Evolutionary conservation across 257 asterid species (phyloP).

Genomic region (Echites panduratus): DNA sequence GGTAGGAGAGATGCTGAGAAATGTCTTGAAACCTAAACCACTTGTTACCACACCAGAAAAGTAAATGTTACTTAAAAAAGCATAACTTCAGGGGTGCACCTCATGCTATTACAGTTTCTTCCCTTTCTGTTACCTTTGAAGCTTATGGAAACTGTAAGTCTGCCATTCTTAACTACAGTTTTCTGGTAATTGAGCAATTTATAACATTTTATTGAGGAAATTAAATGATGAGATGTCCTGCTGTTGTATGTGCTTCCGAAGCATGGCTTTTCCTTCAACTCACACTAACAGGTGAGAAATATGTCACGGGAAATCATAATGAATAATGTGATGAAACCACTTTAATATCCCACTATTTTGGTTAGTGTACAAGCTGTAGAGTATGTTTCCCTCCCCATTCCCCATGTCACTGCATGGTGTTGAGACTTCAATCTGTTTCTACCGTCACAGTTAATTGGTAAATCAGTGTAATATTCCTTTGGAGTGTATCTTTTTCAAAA

Average conservation of each 20-base stretch:
- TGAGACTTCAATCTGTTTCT: background rate
- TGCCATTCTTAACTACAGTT: background rate
- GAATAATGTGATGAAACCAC: background rate
- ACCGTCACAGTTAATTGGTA: background rate
- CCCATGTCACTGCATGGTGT: background rate
- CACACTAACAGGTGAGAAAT: background rate
- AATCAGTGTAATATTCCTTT: background rate
- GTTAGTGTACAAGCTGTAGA: background rate
- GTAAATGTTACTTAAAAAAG: background rate
- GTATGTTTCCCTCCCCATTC: background rate
- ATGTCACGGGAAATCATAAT: background rate
- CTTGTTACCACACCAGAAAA: background rate
- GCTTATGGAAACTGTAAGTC: background rate
- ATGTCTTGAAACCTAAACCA: constrained; percentile 14
- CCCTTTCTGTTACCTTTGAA: background rate
- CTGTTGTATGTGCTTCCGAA: background rate
- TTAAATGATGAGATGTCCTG: background rate
- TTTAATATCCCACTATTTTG: background rate
- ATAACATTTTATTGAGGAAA: background rate
- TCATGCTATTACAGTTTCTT: background rate
- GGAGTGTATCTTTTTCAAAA: background rate
- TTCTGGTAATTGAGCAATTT: background rate
- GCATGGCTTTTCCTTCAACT: background rate
- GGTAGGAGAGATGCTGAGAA: constrained; percentile 47
- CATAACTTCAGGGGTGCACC: background rate